These are phyloP conservation scores for Ilyonectria mors-panacis DNA, from an alignment of 2,329 filamentous ascomycete genomes.

Conservation along the genomic window DNA sequence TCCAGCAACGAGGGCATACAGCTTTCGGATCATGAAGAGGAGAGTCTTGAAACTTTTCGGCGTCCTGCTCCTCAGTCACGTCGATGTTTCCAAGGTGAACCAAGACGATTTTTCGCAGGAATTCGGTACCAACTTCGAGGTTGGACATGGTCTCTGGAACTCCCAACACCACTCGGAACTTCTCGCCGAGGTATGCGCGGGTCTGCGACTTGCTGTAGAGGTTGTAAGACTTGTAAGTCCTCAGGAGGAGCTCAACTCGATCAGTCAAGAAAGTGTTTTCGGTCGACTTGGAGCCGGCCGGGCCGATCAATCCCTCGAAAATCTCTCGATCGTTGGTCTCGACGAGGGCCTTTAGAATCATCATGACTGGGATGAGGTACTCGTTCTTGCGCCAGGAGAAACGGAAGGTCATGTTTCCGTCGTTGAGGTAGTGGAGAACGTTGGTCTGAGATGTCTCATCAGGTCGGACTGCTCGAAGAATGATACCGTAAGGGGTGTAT, in stretches of 20 bases:
- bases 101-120: slow-evolving; percentile 89
- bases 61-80: slow-evolving; percentile 86
- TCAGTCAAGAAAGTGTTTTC: slow-evolving; percentile 95
- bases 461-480: slow-evolving; percentile 92
- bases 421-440: slow-evolving; percentile 93
- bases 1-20: slow-evolving; percentile 92
- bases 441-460: slow-evolving; percentile 99
- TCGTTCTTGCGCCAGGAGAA: slow-evolving; percentile 99
- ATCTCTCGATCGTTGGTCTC: slow-evolving; percentile 98
- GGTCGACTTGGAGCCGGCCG: slow-evolving; percentile 80
- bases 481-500: slow-evolving; percentile 92
- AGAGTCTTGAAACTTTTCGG: slow-evolving; percentile 96
- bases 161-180: slow-evolving; percentile 90
- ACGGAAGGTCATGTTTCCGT: slow-evolving; percentile 96
- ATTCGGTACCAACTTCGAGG: slow-evolving; percentile 91
- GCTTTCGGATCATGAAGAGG: slow-evolving; percentile 95
- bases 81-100: slow-evolving; percentile 91
- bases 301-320: slow-evolving; percentile 91
- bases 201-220: slow-evolving; percentile 88
- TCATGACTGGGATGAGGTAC: slow-evolving; percentile 95
- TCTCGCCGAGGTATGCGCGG: slow-evolving; percentile 87
- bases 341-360: slow-evolving; percentile 94
- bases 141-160: slow-evolving; percentile 88
- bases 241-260: slow-evolving; percentile 89
- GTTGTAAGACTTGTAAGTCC: slow-evolving; percentile 93